Evolutionary conservation across 441 rosid species (phyloP), one percentile per base, ranked within the genome.

Genomic region (Adansonia rubrostipa): DNA sequence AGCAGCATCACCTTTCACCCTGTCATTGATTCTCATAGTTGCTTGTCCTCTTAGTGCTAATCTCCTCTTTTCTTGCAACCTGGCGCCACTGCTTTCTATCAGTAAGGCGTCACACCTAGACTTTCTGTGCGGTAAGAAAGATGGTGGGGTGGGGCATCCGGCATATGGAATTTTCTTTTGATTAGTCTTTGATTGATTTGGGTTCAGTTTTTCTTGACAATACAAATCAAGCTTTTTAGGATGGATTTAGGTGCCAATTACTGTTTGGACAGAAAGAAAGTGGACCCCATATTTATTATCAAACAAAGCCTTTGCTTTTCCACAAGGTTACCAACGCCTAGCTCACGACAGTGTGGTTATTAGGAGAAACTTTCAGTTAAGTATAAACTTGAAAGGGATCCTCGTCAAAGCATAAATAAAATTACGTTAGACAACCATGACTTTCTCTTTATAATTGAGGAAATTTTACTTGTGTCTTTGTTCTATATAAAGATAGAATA

Each of bases 91-190:
- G 5, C 74, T 40, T 14, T 56, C 20, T 33, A 72, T 36, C 20
- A 5, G 62, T 33, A 71, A 72, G 42, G 64, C 51, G 48, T 72
- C 75, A 72, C 64, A n/a, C 50, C 50, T 42, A 65, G 40, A 65
- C 24, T 65, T 63, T 33, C 47, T 17, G 13, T 14, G 65, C 15
- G 8, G 33, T 17, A 11, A 17, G 11, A 40, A 9, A 5, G 6
- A 13, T 8, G 22, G n/a, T 6, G 50, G 36, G 15, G 76, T 53
- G 61, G 11, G 67, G 36, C 64, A 19, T 73, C 36, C 20, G 3
- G 7, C 36, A 73, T 44, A 19, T 73, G 66, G 66, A 58, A 58
- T 57, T 58, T 72, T 40, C 42, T 45, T 73, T 19, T 13, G 3
- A 22, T 20, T 48, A 50, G 61, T n/a, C 62, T 15, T 7, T 28